Percentiles rank a stretch among this genome's conserved stretches.
phyloP scores from a whole-genome alignment of 805 yeast genomes.

The Wickerhamiella sorbophila region DNA sequence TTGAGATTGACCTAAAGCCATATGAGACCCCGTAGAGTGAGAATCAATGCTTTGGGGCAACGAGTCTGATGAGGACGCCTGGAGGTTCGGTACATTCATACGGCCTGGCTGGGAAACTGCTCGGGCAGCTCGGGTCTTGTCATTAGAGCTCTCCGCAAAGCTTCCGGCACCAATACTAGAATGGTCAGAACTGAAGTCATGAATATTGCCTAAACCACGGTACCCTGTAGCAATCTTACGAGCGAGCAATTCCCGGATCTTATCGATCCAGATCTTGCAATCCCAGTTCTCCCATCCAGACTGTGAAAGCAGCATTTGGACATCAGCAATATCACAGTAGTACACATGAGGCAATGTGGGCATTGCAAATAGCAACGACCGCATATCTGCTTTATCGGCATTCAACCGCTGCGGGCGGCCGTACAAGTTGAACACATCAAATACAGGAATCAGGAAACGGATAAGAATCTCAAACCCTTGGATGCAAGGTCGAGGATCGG shows the following conservation, averaged over 20 bases:
- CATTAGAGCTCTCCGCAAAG: not conserved
- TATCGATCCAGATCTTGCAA: conserved; percentile 42
- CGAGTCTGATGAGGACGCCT: conserved; percentile 4
- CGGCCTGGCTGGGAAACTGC: conserved; percentile 8
- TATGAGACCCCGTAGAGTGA: not conserved
- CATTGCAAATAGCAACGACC: conserved; percentile 61
- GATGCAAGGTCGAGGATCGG: conserved; percentile 70
- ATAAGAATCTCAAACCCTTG: conserved; percentile 75
- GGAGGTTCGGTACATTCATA: not conserved
- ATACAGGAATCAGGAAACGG: conserved; percentile 57
- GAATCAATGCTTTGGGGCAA: conserved; percentile 3
- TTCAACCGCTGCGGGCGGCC: conserved; percentile 68
- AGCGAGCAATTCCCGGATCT: conserved; percentile 41
- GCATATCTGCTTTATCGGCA: conserved; percentile 53
- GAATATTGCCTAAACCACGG: conserved; percentile 31
- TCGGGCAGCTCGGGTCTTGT: not conserved
- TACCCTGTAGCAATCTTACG: conserved; percentile 37
- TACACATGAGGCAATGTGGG: conserved; percentile 71
- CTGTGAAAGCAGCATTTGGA: conserved; percentile 30
- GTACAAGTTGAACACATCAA: conserved; percentile 64
- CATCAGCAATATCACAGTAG: conserved; percentile 52
- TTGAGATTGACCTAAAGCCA: not conserved
- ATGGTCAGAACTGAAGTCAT: conserved; percentile 17
- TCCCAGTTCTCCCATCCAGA: conserved; percentile 36
- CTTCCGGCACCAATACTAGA: not conserved